Evolutionary conservation across 805 yeast species (phyloP).

Genomic region (Candida xiaguanensis): DNA sequence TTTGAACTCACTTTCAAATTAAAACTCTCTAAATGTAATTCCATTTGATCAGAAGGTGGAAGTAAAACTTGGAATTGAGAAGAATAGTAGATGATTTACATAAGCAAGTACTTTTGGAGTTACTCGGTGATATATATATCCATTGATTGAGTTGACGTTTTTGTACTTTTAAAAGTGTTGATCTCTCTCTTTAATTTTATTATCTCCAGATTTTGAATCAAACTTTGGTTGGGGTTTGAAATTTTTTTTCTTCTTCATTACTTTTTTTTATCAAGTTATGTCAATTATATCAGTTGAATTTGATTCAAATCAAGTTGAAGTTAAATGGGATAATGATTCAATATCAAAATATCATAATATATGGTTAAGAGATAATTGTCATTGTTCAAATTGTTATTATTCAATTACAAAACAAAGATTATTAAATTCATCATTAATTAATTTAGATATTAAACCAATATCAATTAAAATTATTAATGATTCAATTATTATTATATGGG

Average conservation of each 20-base stretch:
- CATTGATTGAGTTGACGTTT: too few relatives aligned
- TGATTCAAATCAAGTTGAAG: slow-evolving; percentile 1
- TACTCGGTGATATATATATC: too few relatives aligned
- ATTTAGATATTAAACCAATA: slow-evolving; percentile 24
- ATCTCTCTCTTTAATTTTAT: too few relatives aligned
- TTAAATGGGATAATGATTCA: slow-evolving; percentile 8
- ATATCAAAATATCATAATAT: slow-evolving; percentile 38
- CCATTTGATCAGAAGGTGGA: too few relatives aligned
- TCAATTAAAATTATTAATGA: slow-evolving; percentile 11
- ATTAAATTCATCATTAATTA: slow-evolving; percentile 48
- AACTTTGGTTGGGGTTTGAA: too few relatives aligned
- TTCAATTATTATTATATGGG: slow-evolving; percentile 33
- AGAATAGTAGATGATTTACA: too few relatives aligned
- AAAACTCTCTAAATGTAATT: too few relatives aligned
- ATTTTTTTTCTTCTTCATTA: not conserved
- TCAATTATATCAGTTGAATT: not conserved
- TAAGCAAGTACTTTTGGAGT: too few relatives aligned
- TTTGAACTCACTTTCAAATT: too few relatives aligned
- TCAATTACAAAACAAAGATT: slow-evolving; percentile 56
- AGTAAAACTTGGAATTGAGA: too few relatives aligned
- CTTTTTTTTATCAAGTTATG: not conserved
- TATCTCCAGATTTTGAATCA: too few relatives aligned
- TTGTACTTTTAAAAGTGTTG: too few relatives aligned
- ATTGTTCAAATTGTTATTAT: slow-evolving; percentile 52
- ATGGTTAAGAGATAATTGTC: slow-evolving; percentile 68